These are phyloP conservation scores for Phytophthora rubi DNA, from an alignment of 352 stramenopile genomes.

Conservation along the genomic window DNA sequence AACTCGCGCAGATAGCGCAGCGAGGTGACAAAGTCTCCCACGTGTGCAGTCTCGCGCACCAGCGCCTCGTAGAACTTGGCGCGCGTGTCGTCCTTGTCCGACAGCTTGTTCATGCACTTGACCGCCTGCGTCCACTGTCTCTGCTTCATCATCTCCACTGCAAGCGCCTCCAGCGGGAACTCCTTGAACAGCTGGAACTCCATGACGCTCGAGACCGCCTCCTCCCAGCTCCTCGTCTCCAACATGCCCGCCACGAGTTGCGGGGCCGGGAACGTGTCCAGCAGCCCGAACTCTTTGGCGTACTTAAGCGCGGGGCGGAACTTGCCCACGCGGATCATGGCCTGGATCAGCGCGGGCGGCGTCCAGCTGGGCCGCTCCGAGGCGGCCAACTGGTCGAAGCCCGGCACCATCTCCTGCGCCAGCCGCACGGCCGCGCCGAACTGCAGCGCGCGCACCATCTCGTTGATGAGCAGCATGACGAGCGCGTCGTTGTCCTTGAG, in stretches of 20 bases:
- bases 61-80: slow-evolving; percentile 59
- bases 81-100: slow-evolving; percentile 44
- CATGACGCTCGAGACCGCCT: slow-evolving; percentile 77
- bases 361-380: slow-evolving; percentile 64
- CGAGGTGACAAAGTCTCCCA: slow-evolving; percentile 76
- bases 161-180: slow-evolving; percentile 71
- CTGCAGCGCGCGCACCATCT: slow-evolving; percentile 66
- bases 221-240: slow-evolving; percentile 68
- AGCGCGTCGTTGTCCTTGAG: slow-evolving; percentile 74
- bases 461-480: slow-evolving; percentile 84
- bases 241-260: slow-evolving; percentile 78
- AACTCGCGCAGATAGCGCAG: slow-evolving; percentile 80
- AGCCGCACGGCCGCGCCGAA: slow-evolving; percentile 78
- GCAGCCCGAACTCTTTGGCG: slow-evolving; percentile 79
- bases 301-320: slow-evolving; percentile 82
- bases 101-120: slow-evolving; percentile 86
- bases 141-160: slow-evolving; percentile 70
- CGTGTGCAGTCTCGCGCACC: slow-evolving; percentile 59
- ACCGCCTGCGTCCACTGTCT: slow-evolving; percentile 71
- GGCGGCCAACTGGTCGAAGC: slow-evolving; percentile 61
- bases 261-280: slow-evolving; percentile 67
- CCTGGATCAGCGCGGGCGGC: slow-evolving; percentile 79
- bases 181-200: slow-evolving; percentile 76
- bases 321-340: slow-evolving; percentile 81
- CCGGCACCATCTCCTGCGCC: slow-evolving; percentile 80